These are phyloP conservation scores for Microstroma glucosiphilum DNA, from an alignment of 1,284 basidiomycete genomes.

Conservation along the genomic window DNA sequence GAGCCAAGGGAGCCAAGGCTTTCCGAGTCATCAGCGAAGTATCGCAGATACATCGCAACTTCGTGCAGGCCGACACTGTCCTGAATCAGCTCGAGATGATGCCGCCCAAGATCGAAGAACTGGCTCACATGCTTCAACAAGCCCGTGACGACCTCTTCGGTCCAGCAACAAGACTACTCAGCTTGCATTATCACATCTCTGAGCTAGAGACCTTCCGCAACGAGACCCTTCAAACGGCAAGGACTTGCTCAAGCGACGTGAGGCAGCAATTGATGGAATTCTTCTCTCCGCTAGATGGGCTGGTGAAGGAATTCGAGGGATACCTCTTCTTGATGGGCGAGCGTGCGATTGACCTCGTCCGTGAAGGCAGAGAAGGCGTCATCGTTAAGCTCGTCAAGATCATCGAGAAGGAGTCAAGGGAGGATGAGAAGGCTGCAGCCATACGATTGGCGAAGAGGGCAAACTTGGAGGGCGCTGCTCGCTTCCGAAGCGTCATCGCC, in stretches of 20 bases:
- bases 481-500: conserved; percentile 39
- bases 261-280: conserved; percentile 66
- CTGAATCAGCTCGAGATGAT: conserved; percentile 85
- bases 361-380: conserved; percentile 72
- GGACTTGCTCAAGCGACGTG: conserved; percentile 62
- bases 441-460: conserved; percentile 92
- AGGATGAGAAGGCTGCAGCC: conserved; percentile 94
- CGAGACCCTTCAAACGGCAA: conserved; percentile 43
- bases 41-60: conserved; percentile 89
- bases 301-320: conserved; percentile 77
- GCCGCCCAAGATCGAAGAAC: conserved; percentile 71
- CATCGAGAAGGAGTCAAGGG: conserved; percentile 81
- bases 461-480: conserved; percentile 54
- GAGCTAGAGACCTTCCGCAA: conserved; percentile 90
- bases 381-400: conserved; percentile 89
- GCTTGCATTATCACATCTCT: conserved; percentile 80
- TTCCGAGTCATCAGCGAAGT: conserved; percentile 57
- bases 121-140: conserved; percentile 70
- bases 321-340: conserved; percentile 74
- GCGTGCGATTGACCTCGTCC: conserved; percentile 68
- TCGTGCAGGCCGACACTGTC: conserved; percentile 90
- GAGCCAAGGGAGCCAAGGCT: conserved; percentile 3
- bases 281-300: conserved; percentile 79
- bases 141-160: conserved; percentile 70
- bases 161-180: conserved; percentile 76